Conservation (phyloP, 1,284 basidiomycete genomes). For the Mycena citricolor region DNA sequence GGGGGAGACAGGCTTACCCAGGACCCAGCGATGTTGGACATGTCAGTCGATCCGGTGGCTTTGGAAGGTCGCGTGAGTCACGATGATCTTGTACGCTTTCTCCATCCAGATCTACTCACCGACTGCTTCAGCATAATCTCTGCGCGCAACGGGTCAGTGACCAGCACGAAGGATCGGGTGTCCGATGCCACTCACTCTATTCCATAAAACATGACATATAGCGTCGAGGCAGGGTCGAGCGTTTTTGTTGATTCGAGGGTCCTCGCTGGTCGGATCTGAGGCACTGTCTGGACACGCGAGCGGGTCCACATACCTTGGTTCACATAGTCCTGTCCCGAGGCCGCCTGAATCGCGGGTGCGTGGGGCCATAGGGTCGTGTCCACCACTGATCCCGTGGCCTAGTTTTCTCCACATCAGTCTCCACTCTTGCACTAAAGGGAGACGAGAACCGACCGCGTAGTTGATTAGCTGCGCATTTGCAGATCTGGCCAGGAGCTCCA, state of each 20-base stretch:
- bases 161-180: too few relatives aligned
- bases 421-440: background rate
- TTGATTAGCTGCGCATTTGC: slow-evolving; percentile 39
- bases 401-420: background rate
- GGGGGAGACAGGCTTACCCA: slow-evolving; percentile 2
- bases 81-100: background rate
- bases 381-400: slow-evolving; percentile 37
- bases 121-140: slow-evolving; percentile 27
- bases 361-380: slow-evolving; percentile 36
- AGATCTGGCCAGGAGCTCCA: slow-evolving; percentile 35
- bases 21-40: slow-evolving; percentile 13
- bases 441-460: slow-evolving; percentile 39
- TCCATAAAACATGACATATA: slow-evolving; percentile 41
- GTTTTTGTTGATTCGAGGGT: slow-evolving; percentile 24
- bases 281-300: background rate
- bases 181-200: slow-evolving; percentile 32
- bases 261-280: slow-evolving; percentile 19
- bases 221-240: slow-evolving; percentile 33
- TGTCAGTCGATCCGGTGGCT: slow-evolving; percentile 10
- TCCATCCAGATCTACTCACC: slow-evolving; percentile 23
- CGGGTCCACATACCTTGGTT: slow-evolving; percentile 31
- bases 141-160: too few relatives aligned
- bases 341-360: slow-evolving; percentile 14
- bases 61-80: background rate
- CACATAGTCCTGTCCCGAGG: slow-evolving; percentile 32